Percentiles rank a stretch among this genome's conserved stretches.
Conservation (phyloP, 495 filamentous ascomycete species). For the Trichoderma gamsii region DNA sequence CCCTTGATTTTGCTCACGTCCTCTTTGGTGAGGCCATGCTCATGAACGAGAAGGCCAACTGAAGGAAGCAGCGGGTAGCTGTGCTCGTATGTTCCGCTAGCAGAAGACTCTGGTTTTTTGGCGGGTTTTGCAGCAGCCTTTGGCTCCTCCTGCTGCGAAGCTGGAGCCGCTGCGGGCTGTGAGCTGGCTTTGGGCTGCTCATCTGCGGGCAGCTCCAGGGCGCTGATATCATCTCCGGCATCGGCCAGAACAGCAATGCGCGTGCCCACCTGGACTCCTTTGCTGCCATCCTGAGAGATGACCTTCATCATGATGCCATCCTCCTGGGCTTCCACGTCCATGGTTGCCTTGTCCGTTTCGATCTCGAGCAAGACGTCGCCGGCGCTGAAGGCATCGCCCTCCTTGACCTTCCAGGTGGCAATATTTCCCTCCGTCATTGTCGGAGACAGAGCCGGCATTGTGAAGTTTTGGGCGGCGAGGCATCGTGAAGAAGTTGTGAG, state of each 20-base stretch:
- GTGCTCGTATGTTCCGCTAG: conserved; percentile 53
- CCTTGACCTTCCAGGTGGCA: conserved; percentile 67
- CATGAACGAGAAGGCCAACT: conserved; percentile 70
- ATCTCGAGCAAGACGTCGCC: conserved; percentile 81
- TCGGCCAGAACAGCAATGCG: conserved; percentile 75
- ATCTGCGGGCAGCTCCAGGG: conserved; percentile 62
- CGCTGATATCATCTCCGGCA: conserved; percentile 62
- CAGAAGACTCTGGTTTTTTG: conserved; percentile 20
- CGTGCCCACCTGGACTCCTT: conserved; percentile 62
- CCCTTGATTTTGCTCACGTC: conserved; percentile 74
- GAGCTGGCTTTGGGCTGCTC: conserved; percentile 36
- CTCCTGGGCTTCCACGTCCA: conserved; percentile 87
- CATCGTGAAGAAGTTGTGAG: conserved; percentile 53
- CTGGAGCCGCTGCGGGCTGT: conserved; percentile 24
- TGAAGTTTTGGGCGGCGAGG: conserved; percentile 68
- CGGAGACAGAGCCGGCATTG: conserved; percentile 79
- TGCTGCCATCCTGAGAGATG: conserved; percentile 60
- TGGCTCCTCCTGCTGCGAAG: conserved; percentile 21
- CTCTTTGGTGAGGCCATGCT: conserved; percentile 63
- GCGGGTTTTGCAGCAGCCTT: conserved; percentile 19
- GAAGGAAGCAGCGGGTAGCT: conserved; percentile 82
- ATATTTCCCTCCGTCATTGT: conserved; percentile 88
- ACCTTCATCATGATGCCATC: conserved; percentile 77
- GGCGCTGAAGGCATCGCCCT: conserved; percentile 67
- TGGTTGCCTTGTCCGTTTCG: conserved; percentile 82